A percentile compares a stretch with the other conserved stretches of the same genome.
These are phyloP conservation scores for Blastocladiella britannica DNA, from an alignment of 192 early-diverging fungal species.

Conservation along the genomic window DNA sequence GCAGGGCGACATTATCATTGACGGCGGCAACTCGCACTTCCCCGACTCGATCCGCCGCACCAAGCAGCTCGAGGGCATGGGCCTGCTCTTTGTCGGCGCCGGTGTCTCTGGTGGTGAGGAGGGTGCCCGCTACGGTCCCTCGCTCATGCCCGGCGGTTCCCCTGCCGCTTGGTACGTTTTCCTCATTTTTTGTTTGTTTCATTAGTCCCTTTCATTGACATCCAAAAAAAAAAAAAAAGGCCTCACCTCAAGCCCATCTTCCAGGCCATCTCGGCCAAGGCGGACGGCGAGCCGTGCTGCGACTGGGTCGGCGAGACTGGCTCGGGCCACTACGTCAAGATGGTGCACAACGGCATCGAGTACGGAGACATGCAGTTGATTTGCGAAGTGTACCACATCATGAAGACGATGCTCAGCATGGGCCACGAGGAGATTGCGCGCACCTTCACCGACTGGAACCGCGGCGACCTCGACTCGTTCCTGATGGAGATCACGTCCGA, in stretches of 20 bases:
- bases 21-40: constrained; percentile 98
- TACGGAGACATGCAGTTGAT: constrained; percentile 99
- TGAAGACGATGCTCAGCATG: constrained; percentile 70
- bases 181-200: neutral
- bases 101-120: constrained; percentile 99
- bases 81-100: constrained; percentile 81
- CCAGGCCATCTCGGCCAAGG: constrained; percentile 84
- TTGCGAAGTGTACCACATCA: constrained; percentile 79
- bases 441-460: constrained; percentile 86
- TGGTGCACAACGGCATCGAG: constrained; percentile 99
- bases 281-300: constrained; percentile 78
- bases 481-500: constrained; percentile 89
- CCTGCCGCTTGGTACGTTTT: constrained; percentile 60
- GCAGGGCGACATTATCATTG: constrained; percentile 85
- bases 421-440: constrained; percentile 69
- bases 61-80: constrained; percentile 73
- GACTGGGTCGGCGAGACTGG: constrained; percentile 98
- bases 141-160: constrained; percentile 93
- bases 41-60: constrained; percentile 80
- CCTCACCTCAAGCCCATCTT: constrained; percentile 84
- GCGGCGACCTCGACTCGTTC: constrained; percentile 91
- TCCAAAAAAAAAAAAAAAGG: constrained; percentile 19
- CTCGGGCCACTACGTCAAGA: constrained; percentile 98
- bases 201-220: constrained; percentile 1
- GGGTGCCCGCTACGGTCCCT: constrained; percentile 90